Conservation (phyloP, 139 green algal genomes). For the Spirogloea muscicola region DNA sequence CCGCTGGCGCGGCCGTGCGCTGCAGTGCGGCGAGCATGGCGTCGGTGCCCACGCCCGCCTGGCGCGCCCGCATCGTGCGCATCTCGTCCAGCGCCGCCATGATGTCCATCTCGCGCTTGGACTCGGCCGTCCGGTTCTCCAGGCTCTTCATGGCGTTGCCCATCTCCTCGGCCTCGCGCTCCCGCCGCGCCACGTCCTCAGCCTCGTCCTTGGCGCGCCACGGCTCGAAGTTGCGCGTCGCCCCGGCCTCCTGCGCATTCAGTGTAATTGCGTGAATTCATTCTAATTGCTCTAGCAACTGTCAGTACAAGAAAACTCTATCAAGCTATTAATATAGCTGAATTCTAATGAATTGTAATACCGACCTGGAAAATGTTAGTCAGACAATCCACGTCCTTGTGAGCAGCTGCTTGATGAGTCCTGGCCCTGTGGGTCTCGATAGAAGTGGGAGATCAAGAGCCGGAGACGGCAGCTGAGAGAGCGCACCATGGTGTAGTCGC, state of each 20-base stretch:
- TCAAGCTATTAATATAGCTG: too few species aligned
- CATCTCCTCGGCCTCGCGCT: constrained; percentile 83
- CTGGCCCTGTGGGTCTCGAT: too few species aligned
- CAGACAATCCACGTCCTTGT: too few species aligned
- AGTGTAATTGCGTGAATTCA: too few species aligned
- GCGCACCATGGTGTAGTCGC: constrained; percentile 89
- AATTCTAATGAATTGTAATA: too few species aligned
- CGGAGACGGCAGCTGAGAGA: too few species aligned
- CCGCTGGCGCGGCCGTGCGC: not conserved
- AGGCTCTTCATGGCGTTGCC: constrained; percentile 94
- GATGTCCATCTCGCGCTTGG: constrained; percentile 95
- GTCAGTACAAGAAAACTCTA: too few species aligned
- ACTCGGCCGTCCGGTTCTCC: constrained; percentile 90
- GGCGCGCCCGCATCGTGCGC: constrained; percentile 49
- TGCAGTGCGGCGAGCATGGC: constrained; percentile 10
- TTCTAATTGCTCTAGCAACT: too few species aligned
- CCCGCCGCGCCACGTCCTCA: constrained; percentile 48
- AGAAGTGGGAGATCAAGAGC: too few species aligned
- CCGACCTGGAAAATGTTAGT: too few species aligned
- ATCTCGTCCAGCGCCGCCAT: constrained; percentile 91
- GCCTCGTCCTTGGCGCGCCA: constrained; percentile 74
- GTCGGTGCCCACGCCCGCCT: constrained; percentile 9
- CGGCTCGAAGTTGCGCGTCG: constrained; percentile 90
- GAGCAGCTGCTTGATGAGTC: too few species aligned
- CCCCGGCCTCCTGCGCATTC: too few species aligned